Conservation (phyloP, 805 yeast species). For the Wickerhamiella kurtzmanii region DNA sequence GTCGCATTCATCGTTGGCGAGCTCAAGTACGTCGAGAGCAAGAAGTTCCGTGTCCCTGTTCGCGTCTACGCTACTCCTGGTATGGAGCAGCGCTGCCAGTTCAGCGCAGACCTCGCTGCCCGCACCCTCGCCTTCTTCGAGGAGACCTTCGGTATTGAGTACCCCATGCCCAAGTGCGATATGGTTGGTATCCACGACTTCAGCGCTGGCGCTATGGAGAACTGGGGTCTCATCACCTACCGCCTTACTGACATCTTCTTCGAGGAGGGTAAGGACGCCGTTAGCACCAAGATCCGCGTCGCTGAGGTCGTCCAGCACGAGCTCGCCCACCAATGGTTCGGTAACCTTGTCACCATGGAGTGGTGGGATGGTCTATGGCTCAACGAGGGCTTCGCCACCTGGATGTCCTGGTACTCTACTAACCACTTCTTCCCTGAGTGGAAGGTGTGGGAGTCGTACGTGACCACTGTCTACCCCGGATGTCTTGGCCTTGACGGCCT, state of each 20-base stretch:
- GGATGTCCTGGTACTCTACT: conserved; percentile 63
- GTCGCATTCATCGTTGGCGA: conserved; percentile 66
- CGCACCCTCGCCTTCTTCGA: conserved; percentile 54
- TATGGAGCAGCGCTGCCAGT: conserved; percentile 45
- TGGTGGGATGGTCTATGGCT: conserved; percentile 93
- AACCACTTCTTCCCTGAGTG: conserved; percentile 65
- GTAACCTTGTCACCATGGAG: conserved; percentile 77
- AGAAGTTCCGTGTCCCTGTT: conserved; percentile 45
- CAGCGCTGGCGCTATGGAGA: conserved; percentile 83
- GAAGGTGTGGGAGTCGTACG: conserved; percentile 69
- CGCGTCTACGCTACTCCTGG: conserved; percentile 62
- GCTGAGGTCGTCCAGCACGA: conserved; percentile 78
- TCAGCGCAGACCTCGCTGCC: conserved; percentile 52
- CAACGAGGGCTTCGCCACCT: conserved; percentile 83
- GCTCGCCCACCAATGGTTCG: conserved; percentile 86
- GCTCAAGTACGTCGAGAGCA: conserved; percentile 44
- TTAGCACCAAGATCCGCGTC: conserved; percentile 50
- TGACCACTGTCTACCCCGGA: conserved; percentile 58
- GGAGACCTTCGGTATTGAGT: conserved; percentile 50
- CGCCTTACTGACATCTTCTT: conserved; percentile 48
- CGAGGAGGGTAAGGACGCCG: conserved; percentile 56
- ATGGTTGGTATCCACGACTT: conserved; percentile 66
- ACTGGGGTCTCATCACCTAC: conserved; percentile 71
- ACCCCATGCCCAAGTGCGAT: conserved; percentile 73
- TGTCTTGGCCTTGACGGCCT: conserved; percentile 66